Evolutionary conservation across 306 rosid species (phyloP).

Genomic region (Gastrolobium bilobum): DNA sequence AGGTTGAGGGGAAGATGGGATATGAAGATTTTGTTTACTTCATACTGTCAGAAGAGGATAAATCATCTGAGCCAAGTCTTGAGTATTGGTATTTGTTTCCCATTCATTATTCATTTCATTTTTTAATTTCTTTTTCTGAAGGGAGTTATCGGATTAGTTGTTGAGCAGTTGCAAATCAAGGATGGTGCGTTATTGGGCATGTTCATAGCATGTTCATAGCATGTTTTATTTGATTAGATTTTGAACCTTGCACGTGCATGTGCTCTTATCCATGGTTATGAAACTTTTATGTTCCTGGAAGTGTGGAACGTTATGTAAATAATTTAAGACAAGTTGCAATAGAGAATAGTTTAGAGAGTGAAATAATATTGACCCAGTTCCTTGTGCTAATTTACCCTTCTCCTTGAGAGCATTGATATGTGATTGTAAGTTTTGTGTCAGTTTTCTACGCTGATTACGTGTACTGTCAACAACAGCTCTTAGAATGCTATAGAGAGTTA

Average conservation of each 20-base stretch:
- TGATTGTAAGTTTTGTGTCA: background rate
- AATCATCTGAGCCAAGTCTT: slow-evolving; percentile 96
- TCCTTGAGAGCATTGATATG: slow-evolving; percentile 9
- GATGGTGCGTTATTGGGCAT: slow-evolving; percentile 40
- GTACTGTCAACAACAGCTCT: slow-evolving; percentile 13
- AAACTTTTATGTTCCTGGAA: slow-evolving; percentile 16
- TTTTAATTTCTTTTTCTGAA: slow-evolving; percentile 39
- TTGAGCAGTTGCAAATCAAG: slow-evolving; percentile 27
- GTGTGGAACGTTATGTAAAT: background rate
- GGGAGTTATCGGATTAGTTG: slow-evolving; percentile 35
- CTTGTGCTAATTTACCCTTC: slow-evolving; percentile 12
- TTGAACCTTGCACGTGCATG: slow-evolving; percentile 5
- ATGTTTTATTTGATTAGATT: slow-evolving; percentile 36
- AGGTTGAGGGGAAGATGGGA: slow-evolving; percentile 99
- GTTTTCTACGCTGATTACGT: slow-evolving; percentile 2
- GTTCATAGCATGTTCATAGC: slow-evolving; percentile 27
- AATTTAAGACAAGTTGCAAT: slow-evolving; percentile 24
- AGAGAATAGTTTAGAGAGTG: slow-evolving; percentile 34
- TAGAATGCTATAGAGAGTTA: background rate
- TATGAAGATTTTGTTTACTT: slow-evolving; percentile 99
- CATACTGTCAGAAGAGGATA: slow-evolving; percentile 96
- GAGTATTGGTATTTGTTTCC: slow-evolving; percentile 85
- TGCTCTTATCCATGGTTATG: slow-evolving; percentile 8
- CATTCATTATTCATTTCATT: slow-evolving; percentile 39
- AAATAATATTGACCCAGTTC: slow-evolving; percentile 16